A percentile compares a stretch with the other conserved stretches of the same genome.
These are phyloP conservation scores for Ophiorrhiza pumila DNA, from an alignment of 257 asterid genomes.

Conservation along the genomic window DNA sequence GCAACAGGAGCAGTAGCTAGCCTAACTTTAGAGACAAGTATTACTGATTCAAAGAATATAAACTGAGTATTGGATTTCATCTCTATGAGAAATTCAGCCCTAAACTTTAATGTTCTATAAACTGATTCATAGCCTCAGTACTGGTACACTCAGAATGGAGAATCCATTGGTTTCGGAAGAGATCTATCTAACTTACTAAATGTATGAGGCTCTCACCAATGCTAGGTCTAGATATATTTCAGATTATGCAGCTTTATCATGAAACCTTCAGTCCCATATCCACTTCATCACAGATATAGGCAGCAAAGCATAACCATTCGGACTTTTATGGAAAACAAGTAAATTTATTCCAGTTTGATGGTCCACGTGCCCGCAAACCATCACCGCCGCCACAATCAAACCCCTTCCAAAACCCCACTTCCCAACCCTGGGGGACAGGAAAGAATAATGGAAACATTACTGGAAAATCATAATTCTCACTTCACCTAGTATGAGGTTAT, in stretches of 20 bases:
- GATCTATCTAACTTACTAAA: not conserved
- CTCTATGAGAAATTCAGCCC: not conserved
- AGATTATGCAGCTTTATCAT: not conserved
- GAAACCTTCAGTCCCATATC: not conserved
- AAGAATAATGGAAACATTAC: not conserved
- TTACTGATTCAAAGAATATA: not conserved
- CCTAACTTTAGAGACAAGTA: not conserved
- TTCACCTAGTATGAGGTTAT: not conserved
- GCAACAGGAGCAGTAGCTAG: too few relatives aligned
- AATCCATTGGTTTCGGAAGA: not conserved
- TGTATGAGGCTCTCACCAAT: not conserved
- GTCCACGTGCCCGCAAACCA: not conserved
- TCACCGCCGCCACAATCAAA: not conserved
- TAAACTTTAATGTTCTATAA: not conserved
- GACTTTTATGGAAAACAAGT: not conserved
- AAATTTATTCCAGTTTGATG: not conserved
- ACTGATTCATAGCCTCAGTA: not conserved
- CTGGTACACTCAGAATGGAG: not conserved
- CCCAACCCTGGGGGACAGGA: not conserved
- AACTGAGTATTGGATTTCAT: not conserved
- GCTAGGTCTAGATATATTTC: not conserved
- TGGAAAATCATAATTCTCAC: not conserved
- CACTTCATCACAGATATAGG: not conserved
- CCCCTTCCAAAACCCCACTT: not conserved
- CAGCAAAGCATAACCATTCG: not conserved